These are phyloP conservation scores for Entamoeba invadens DNA, from an alignment of 208 protist genomes.

Conservation along the genomic window DNA sequence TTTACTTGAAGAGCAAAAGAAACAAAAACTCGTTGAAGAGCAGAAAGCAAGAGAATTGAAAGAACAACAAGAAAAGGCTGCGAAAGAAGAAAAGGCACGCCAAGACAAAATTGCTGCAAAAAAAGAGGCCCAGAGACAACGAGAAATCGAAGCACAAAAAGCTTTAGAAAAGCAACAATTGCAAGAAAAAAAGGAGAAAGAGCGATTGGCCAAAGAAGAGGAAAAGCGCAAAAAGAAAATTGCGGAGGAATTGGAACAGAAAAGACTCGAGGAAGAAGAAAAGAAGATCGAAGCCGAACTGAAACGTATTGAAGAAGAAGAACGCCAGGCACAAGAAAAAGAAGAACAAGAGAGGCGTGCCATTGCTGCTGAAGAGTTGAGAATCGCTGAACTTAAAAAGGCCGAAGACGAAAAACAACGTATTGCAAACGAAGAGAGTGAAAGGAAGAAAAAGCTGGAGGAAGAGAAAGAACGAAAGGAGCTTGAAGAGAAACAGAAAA, in stretches of 20 bases:
- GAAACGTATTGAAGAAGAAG: not conserved
- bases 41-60: not conserved
- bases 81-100: constrained; percentile 9
- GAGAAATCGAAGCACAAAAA: not conserved
- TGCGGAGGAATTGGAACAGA: not conserved
- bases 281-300: not conserved
- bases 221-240: not conserved
- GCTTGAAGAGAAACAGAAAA: not conserved
- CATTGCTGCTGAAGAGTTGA: not conserved
- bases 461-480: constrained; percentile 5
- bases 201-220: not conserved
- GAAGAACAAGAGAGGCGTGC: not conserved
- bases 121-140: not conserved
- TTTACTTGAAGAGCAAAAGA: constrained; percentile 4
- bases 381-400: not conserved
- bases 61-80: constrained; percentile 13
- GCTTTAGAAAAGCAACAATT: not conserved
- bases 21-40: constrained; percentile 12
- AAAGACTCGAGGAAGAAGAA: not conserved
- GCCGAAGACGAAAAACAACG: not conserved
- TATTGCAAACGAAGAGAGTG: not conserved
- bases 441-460: not conserved
- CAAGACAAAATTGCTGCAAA: constrained; percentile 7
- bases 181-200: constrained; percentile 2
- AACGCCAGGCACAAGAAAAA: not conserved